These are phyloP conservation scores for cucumber (Cucumis sativus) DNA, from an alignment of 306 rosid genomes.

Conservation along the genomic window Cucumber_9930_V3 NC_026656.2:781001-781500, in stretches of 20 bases:
- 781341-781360: background rate
- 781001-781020: background rate
- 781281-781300: constrained; percentile 10
- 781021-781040: background rate
- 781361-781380: background rate
- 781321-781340: constrained; percentile 7
- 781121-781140: constrained; percentile 4
- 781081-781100: constrained; percentile 18
- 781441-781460: too few relatives aligned
- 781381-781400: background rate
- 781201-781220: too few relatives aligned
- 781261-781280: constrained; percentile 2
- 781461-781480: too few relatives aligned
- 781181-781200: too few relatives aligned
- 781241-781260: constrained; percentile 26
- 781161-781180: background rate
- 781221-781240: constrained; percentile 1
- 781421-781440: background rate
- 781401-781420: background rate
- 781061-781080: constrained; percentile 30
- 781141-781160: constrained; percentile 13
- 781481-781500: too few relatives aligned
- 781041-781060: constrained; percentile 12
- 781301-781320: constrained; percentile 10
- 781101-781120: constrained; percentile 32